Evolutionary conservation across 2,329 filamentous ascomycete genomes (phyloP).

Genomic region (Dothideomycetes sp.): DNA sequence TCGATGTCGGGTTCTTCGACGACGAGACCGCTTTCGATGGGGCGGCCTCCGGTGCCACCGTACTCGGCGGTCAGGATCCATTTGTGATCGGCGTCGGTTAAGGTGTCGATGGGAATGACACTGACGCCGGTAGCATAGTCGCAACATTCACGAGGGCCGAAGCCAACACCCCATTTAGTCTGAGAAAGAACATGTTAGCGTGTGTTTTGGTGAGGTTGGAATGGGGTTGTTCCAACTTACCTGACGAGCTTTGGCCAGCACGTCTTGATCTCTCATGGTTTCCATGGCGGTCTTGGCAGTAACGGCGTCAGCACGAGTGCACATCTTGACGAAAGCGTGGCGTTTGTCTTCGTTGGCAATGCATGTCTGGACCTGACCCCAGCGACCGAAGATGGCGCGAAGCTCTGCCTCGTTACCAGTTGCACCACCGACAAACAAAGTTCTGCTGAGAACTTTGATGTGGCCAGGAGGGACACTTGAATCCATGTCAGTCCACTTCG

Average conservation of each 20-base stretch:
- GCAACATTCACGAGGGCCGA: constrained; percentile 92
- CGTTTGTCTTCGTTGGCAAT: constrained; percentile 98
- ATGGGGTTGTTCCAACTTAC: constrained; percentile 19
- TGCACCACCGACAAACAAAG: constrained; percentile 92
- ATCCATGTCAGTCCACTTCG: constrained; percentile 77
- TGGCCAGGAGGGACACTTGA: constrained; percentile 59
- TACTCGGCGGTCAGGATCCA: constrained; percentile 94
- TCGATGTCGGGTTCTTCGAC: constrained; percentile 98
- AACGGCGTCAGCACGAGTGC: constrained; percentile 76
- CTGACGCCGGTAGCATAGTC: constrained; percentile 90
- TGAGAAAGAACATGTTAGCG: constrained; percentile 31
- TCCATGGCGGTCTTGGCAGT: constrained; percentile 83
- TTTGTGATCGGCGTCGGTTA: constrained; percentile 93
- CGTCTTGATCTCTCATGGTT: constrained; percentile 67
- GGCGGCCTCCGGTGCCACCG: constrained; percentile 77
- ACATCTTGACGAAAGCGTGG: constrained; percentile 98
- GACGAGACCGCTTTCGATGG: constrained; percentile 73
- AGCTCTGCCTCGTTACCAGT: constrained; percentile 71
- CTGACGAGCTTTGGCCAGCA: constrained; percentile 52
- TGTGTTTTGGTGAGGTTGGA: background rate
- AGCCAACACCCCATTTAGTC: constrained; percentile 96
- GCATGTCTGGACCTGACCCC: constrained; percentile 86
- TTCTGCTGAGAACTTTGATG: constrained; percentile 91
- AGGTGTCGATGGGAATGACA: constrained; percentile 80
- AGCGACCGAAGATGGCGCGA: constrained; percentile 68